Percentiles rank a stretch among this genome's conserved stretches.
Conservation (phyloP, 2,329 filamentous ascomycete species). For the Aspergillus floridensis region DNA sequence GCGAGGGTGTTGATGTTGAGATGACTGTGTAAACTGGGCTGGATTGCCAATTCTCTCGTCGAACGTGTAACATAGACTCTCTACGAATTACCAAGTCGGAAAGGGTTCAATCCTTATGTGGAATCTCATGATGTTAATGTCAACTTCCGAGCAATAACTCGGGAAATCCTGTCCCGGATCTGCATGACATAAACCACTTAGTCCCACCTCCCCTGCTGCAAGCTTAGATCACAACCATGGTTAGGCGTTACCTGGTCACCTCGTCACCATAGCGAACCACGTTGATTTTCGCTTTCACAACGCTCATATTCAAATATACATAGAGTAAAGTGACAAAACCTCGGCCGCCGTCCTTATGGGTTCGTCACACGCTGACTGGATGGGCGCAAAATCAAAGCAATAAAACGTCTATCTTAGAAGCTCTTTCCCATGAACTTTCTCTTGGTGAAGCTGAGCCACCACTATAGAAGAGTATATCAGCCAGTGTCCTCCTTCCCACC, state of each 20-base stretch:
- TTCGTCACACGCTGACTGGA: conserved; percentile 20
- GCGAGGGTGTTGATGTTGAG: conserved; percentile 30
- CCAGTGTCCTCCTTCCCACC: neutral
- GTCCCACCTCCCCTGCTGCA: no score
- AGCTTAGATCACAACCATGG: neutral
- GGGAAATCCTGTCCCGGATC: neutral
- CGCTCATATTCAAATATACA: conserved; percentile 13
- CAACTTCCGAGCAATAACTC: neutral
- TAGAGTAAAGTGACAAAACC: conserved; percentile 4
- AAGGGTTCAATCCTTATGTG: neutral
- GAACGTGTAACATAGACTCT: conserved; percentile 1
- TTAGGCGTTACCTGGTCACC: neutral
- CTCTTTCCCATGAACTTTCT: conserved; percentile 99
- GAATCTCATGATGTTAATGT: neutral
- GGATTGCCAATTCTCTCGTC: neutral
- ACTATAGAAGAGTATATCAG: conserved; percentile 53
- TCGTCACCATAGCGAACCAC: neutral
- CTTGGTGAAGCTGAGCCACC: conserved; percentile 99
- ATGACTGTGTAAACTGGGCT: conserved; percentile 19
- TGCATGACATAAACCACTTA: neutral
- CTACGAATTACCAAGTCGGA: neutral
- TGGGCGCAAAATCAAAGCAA: conserved; percentile 15
- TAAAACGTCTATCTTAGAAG: conserved; percentile 50
- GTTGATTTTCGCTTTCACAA: neutral
- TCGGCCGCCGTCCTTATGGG: conserved; percentile 4